Evolutionary conservation across 768 basidiomycete species (phyloP), one percentile per base, ranked within the genome.

Genomic region (Mycena alexandri): DNA sequence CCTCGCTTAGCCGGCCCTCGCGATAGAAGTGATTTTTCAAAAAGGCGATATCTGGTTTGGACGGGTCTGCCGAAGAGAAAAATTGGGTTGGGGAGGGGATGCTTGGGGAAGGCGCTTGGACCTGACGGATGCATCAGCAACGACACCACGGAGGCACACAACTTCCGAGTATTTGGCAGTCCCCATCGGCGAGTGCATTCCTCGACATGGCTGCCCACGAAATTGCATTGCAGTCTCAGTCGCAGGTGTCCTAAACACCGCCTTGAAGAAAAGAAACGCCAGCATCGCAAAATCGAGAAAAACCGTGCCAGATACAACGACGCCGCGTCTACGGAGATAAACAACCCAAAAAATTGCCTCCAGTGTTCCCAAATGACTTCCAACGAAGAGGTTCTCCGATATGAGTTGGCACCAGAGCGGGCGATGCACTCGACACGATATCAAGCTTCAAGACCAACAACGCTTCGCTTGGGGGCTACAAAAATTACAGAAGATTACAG

Each of bases 1-100:
- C 94, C 78, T 99, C 97, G 19, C 90, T 96, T 72, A 99, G 72
- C 56, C 96, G 85, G 0, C 97, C 97, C 78, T 98, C 97, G 41
- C 98, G 89, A 79, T 99, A 99, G 77, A 99, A 98, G 81, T 99
- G 98, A 75, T 98, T 99, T 84, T 99, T 99, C 69, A 99, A 86
- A 79, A 95, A 99, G 33, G 94, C 96, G 72, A 99, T 85, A 79
- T 98, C 94, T 12, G 97, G 97, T 79, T 97, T 98, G 33, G 90
- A 86, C 48, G 87, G 90, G 82, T 98, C 97, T 86, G 33, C 83
- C 81, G 58, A 80, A 64, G 93, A 91, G 82, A 91, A 98, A 87
- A 99, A 99, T 78, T 99, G 95, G 72, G 93, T 93, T 72, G 93
- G 89, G 2, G 96, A 96, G 1, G 98, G 98, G 65, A 91, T 87